phyloP scores from a whole-genome alignment of 345 rosid genomes.

The Citrus sp. region DNA sequence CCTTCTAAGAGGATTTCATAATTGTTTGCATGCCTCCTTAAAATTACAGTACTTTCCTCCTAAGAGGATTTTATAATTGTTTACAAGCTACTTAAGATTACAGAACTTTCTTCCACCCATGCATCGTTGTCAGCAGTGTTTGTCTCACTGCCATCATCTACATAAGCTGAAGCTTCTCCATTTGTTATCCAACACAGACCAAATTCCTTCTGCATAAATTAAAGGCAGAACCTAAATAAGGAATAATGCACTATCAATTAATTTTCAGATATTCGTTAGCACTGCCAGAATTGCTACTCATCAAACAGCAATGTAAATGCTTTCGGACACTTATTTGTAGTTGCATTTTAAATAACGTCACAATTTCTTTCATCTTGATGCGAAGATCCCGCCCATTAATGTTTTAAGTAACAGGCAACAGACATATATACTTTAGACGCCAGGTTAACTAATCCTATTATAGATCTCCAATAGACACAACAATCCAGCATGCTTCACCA shows the following conservation, averaged over 20 bases:
- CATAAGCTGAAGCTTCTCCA: no score
- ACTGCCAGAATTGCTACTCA: background rate
- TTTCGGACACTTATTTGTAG: background rate
- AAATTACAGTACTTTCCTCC: no score
- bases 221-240: background rate
- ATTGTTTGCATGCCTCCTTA: background rate
- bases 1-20: no score
- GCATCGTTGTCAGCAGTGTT: no score
- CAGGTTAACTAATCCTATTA: background rate
- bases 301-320: background rate
- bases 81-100: no score
- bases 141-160: no score
- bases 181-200: background rate
- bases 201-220: background rate
- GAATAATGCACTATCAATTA: background rate
- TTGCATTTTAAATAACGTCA: background rate
- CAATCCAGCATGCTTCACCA: background rate
- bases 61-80: background rate
- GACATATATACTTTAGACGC: no score
- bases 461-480: background rate
- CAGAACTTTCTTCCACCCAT: no score
- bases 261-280: background rate
- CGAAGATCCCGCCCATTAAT: no score
- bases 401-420: no score
- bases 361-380: no score